Base-by-base conservation (phyloP, 2,329 filamentous ascomycete genomes). In the Simplicillium sp. region DNA sequence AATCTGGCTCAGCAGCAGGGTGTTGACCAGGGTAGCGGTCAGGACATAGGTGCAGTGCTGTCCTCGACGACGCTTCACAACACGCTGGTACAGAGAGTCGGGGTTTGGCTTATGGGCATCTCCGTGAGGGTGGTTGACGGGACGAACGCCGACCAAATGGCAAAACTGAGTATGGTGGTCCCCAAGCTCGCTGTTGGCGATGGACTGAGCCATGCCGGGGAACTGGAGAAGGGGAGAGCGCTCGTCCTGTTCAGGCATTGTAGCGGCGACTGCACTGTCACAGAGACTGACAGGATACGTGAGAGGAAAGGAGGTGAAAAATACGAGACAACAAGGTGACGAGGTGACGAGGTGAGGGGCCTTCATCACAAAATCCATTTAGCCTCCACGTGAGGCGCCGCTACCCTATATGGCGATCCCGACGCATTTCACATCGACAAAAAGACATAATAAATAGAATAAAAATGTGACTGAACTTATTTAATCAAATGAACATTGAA, bases 161-260 rank as follows among this genome's bases (percentile, higher is more conserved):
- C 48, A 50, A 41, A 50, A 50, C 38, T 50, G 48, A 17, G 38
- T 34, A 44, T 50, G 48, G 37, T 46, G 44, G 33, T 48, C 44
- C 20, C 36, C 25, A 16, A 28, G 14, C 5, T 36, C 38, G 29
- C 12, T 25, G 36, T n/a, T 17, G 11, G 38, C 17, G 15, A 38
- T 15, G 15, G 41, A 33, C 11, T 20, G 35, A 12, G 32, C 15
- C 11, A n/a, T 14, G n/a, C 36, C 36, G 20, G n/a, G 16, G 16
- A 29, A 18, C 11, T 36, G 17, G 25, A 46, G 34, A 17, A 46
- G 44, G 17, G 41, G 41, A 17, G 39, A 33, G 16, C 41, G 44
- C 14, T 46, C 39, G 33, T 46, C 42, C 42, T 32, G 37, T 29
- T 20, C 15, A 20, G n/a, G 20, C 17, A 15, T 29, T n/a, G n/a